Evolutionary conservation across 768 basidiomycete genomes (phyloP), one percentile per base, ranked within the genome.

Genomic region (Sporobolomyces roseus): DNA sequence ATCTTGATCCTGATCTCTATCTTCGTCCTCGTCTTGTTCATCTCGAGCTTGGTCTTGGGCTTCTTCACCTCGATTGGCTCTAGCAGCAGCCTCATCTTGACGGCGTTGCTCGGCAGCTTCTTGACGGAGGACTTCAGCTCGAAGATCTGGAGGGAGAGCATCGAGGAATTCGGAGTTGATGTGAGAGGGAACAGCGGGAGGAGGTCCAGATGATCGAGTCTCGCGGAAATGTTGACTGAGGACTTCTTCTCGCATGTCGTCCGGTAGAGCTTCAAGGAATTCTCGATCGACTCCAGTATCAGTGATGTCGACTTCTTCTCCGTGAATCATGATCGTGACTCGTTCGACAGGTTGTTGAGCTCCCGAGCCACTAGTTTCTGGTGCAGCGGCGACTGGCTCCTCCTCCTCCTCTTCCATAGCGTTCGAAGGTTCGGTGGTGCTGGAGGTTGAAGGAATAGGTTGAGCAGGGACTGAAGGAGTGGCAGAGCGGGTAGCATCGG

Each of bases 221-320:
- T 98, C 96, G 13, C 93, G 87, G 74, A 97, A 87, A 76, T 99
- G 94, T 76, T 99, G 96, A 75, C 93, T 93, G 61, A 99, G 83
- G 41, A 99, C 92, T 77, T 99, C 96, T 77, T 96, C 94, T 58
- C 96, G 86, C 88, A 99, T 98, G 73, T 98, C 94, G 77, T 99
- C 96, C 0, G 96, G 96, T 13, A 99, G 81, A 30, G 96, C 96
- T 80, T 97, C 93, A 65, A 99, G 81, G 84, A 99, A 99, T 8
- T 91, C 93, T 3, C 93, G 91, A 77, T 99, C 96, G 76, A 99
- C 97, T 7, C 96, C 96, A 43, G 93, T 94, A 75, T 98, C 93
- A 3, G 96, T 99, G 77, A 99, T 99, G 77, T 99, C 96, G 32
- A 98, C 91, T 10, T 87, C 83, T 71, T 85, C 90, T 59, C 96